A percentile compares a stretch with the other conserved stretches of the same genome.
Evolutionary conservation across 768 basidiomycete genomes (phyloP).

Genomic region (Suillus fuscotomentosus): DNA sequence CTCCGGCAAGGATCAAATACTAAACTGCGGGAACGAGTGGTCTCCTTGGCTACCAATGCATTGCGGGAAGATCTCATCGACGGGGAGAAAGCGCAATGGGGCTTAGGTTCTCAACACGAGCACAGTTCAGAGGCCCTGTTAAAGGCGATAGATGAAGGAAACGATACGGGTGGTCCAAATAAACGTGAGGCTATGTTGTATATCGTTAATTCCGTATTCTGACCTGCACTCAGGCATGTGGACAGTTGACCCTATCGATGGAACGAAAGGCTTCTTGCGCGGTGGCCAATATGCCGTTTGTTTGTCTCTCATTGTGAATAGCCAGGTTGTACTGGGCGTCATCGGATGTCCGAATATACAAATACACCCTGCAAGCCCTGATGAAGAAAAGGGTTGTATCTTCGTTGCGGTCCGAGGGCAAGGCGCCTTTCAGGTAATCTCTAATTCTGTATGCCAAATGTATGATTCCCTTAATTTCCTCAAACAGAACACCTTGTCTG

Average conservation of each 20-base stretch:
- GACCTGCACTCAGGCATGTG: constrained; percentile 60
- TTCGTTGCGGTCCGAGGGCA: constrained; percentile 88
- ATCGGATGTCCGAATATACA: constrained; percentile 94
- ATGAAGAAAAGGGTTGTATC: constrained; percentile 70
- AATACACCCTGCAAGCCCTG: constrained; percentile 47
- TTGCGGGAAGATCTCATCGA: constrained; percentile 50
- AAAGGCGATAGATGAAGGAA: constrained; percentile 85
- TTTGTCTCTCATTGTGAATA: constrained; percentile 77
- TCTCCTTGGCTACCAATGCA: constrained; percentile 80
- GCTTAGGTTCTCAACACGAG: constrained; percentile 59
- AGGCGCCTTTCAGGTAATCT: constrained; percentile 69
- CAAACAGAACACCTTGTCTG: constrained; percentile 52
- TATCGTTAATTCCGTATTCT: neutral
- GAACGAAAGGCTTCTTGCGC: constrained; percentile 90
- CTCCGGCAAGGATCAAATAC: constrained; percentile 50
- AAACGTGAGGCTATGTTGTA: constrained; percentile 58
- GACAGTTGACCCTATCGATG: constrained; percentile 90
- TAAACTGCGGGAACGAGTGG: constrained; percentile 61
- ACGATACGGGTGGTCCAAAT: constrained; percentile 61
- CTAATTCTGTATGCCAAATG: neutral
- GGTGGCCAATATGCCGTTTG: constrained; percentile 95
- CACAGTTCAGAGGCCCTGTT: constrained; percentile 62
- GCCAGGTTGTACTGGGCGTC: constrained; percentile 77
- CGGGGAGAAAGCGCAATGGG: constrained; percentile 69
- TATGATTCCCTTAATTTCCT: neutral